These are phyloP conservation scores for Scheffersomyces coipomensis DNA, from an alignment of 805 yeast genomes.

Conservation along the genomic window DNA sequence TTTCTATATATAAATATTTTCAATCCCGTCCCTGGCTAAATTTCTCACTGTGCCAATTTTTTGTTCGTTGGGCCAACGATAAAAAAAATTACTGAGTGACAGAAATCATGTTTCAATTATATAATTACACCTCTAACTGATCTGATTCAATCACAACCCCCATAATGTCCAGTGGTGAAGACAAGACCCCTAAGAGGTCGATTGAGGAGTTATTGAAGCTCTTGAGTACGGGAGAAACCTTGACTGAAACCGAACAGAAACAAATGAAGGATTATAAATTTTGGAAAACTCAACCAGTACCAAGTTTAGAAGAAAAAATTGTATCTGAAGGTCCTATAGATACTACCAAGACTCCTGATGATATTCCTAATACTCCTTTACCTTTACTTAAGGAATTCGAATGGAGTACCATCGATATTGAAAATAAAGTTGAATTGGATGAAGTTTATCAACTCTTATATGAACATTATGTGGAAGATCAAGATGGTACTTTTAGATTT, in stretches of 20 bases:
- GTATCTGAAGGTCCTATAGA: conserved; percentile 83
- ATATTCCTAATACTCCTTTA: conserved; percentile 68
- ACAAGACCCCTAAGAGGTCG: conserved; percentile 24
- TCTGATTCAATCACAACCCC: too few species aligned
- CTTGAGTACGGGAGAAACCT: conserved; percentile 52
- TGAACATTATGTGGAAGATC: conserved; percentile 93
- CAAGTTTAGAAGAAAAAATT: conserved; percentile 66
- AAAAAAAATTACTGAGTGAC: too few species aligned
- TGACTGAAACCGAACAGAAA: conserved; percentile 58
- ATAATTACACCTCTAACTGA: too few species aligned
- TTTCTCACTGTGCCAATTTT: too few species aligned
- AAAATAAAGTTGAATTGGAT: conserved; percentile 52
- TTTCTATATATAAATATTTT: too few species aligned
- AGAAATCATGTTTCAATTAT: too few species aligned
- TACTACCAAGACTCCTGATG: conserved; percentile 59
- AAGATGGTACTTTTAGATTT: conserved; percentile 88
- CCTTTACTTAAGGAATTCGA: conserved; percentile 78
- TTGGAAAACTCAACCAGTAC: conserved; percentile 98
- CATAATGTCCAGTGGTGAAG: conserved; percentile 6
- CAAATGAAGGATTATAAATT: conserved; percentile 89
- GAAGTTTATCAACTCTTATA: conserved; percentile 80
- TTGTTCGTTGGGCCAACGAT: too few species aligned
- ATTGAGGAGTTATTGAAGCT: conserved; percentile 61
- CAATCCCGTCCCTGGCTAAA: too few species aligned
- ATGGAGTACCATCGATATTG: conserved; percentile 78